These are phyloP conservation scores for Brassica juncea DNA, from an alignment of 345 rosid genomes.

Conservation along the genomic window DNA sequence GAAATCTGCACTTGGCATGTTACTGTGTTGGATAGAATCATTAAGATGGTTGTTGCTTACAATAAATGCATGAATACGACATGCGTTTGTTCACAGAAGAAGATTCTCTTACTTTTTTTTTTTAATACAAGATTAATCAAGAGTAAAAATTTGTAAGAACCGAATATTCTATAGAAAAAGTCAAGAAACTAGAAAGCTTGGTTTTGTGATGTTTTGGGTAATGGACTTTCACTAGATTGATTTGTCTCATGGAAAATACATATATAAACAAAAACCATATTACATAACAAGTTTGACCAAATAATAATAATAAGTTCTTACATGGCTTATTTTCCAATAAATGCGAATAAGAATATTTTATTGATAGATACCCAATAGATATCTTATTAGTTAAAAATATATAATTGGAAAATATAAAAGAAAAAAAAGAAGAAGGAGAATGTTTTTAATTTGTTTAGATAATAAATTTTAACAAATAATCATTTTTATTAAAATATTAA, in stretches of 20 bases:
- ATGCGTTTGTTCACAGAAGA: background rate
- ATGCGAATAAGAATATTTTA: background rate
- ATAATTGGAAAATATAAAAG: background rate
- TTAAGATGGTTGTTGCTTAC: conserved; percentile 32
- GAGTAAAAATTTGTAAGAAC: background rate
- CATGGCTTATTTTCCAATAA: background rate
- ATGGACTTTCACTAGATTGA: background rate
- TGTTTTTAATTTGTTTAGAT: background rate
- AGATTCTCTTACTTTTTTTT: background rate
- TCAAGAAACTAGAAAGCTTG: background rate
- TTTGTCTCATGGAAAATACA: background rate
- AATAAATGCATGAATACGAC: conserved; percentile 37
- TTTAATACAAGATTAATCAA: background rate
- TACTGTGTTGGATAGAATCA: conserved; percentile 42
- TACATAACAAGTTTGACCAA: background rate
- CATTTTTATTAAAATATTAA: background rate
- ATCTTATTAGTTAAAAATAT: background rate
- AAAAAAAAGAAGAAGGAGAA: background rate
- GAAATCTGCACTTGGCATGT: conserved; percentile 34
- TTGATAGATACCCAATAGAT: background rate
- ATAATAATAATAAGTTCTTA: background rate
- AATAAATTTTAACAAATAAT: background rate
- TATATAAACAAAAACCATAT: background rate
- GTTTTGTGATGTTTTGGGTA: background rate
- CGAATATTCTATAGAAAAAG: background rate